Evolutionary conservation across 2,329 filamentous ascomycete species (phyloP).

Genomic region (Phialophora verrucosa): DNA sequence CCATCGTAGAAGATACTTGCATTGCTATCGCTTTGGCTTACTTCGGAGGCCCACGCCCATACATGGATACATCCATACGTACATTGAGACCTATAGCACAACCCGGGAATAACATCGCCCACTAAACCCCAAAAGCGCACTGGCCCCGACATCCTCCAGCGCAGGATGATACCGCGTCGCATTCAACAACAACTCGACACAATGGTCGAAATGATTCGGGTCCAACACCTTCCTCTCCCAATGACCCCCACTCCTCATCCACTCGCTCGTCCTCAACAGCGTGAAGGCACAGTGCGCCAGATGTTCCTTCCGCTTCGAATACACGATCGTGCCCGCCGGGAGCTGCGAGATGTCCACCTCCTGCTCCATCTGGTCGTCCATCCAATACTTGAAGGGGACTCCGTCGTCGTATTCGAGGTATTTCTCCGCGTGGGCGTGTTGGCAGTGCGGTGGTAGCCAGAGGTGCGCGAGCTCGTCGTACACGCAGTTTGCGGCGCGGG

Average conservation of each 20-base stretch:
- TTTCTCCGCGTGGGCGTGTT: not conserved
- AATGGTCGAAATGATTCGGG: constrained; percentile 1
- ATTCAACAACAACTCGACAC: constrained; percentile 1
- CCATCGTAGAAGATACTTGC: too few relatives aligned
- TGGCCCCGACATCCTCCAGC: not conserved
- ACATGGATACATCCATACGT: not conserved
- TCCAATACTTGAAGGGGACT: not conserved
- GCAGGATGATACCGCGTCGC: not conserved
- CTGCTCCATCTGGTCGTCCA: not conserved
- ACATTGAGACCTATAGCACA: not conserved
- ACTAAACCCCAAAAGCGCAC: not conserved
- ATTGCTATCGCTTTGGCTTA: too few relatives aligned
- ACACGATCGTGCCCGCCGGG: not conserved
- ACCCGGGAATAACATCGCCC: not conserved
- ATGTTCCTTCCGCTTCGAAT: not conserved
- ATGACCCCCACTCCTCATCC: not conserved
- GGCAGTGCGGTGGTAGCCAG: not conserved
- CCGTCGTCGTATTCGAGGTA: not conserved
- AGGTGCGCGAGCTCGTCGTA: not conserved
- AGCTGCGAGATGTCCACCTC: not conserved
- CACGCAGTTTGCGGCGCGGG: not conserved
- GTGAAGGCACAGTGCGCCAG: not conserved
- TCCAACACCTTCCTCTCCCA: not conserved
- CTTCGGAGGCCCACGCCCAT: not conserved
- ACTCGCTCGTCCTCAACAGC: constrained; percentile 2